Evolutionary conservation across 108 stramenopile species (phyloP).

Genomic region (Stephanodiscus minutulus): DNA sequence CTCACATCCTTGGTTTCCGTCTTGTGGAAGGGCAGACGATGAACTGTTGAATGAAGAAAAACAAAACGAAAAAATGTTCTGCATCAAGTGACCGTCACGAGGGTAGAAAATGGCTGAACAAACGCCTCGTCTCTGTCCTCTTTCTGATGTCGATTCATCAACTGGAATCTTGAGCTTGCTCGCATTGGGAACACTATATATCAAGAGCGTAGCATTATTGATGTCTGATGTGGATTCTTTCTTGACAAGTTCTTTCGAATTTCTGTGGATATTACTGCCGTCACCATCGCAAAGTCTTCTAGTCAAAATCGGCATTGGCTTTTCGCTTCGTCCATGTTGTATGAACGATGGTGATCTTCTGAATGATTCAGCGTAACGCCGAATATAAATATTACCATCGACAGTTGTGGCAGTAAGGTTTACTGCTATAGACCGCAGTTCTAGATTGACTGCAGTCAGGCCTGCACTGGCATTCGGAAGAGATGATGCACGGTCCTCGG

Average conservation of each 20-base stretch:
- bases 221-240: not conserved
- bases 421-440: slow-evolving; percentile 1
- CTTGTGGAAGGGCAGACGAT: slow-evolving; percentile 12
- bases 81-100: slow-evolving; percentile 11
- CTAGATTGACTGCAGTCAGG: not conserved
- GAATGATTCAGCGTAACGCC: slow-evolving; percentile 13
- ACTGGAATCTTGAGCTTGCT: slow-evolving; percentile 21
- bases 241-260: slow-evolving; percentile 3
- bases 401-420: not conserved
- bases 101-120: slow-evolving; percentile 1
- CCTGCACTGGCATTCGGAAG: not conserved
- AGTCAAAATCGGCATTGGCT: not conserved
- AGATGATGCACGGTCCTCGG: slow-evolving; percentile 1
- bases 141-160: slow-evolving; percentile 5
- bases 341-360: slow-evolving; percentile 7
- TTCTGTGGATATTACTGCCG: not conserved
- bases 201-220: slow-evolving; percentile 1
- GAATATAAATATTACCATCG: not conserved
- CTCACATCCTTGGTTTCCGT: slow-evolving; percentile 68
- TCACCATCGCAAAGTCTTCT: not conserved
- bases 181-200: slow-evolving; percentile 18
- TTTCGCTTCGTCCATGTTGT: not conserved
- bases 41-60: slow-evolving; percentile 21
- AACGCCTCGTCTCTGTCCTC: slow-evolving; percentile 10
- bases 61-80: slow-evolving; percentile 24